Conservation (phyloP, 352 stramenopile genomes). For the Globisporangium abappressorium region DNA sequence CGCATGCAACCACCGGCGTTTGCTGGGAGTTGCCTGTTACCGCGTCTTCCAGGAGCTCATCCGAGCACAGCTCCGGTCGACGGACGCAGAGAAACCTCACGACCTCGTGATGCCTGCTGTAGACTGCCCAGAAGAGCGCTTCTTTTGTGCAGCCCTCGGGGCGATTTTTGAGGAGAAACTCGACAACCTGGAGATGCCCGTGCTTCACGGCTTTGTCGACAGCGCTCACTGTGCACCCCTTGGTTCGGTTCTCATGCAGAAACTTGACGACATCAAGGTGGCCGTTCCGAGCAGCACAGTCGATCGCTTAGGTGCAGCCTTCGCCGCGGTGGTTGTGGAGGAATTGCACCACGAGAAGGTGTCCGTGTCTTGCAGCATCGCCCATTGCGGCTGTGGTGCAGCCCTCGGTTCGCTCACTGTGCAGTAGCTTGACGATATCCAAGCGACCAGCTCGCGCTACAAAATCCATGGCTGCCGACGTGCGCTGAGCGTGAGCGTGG, state of each 20-base stretch:
- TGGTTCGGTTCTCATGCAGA: not conserved
- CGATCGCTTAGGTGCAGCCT: not conserved
- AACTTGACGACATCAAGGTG: constrained; percentile 1
- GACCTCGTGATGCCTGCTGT: not conserved
- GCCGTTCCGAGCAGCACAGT: not conserved
- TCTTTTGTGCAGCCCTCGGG: not conserved
- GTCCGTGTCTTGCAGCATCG: not conserved
- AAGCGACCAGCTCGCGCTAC: not conserved
- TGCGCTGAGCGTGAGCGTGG: not conserved
- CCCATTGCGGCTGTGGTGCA: not conserved
- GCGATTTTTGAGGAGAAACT: not conserved
- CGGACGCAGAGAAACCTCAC: not conserved
- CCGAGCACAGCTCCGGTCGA: not conserved
- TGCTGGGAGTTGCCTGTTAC: not conserved
- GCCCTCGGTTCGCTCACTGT: constrained; percentile 1
- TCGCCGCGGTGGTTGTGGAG: not conserved
- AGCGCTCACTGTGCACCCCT: constrained; percentile 1
- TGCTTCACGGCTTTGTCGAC: constrained; percentile 5
- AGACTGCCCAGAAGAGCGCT: not conserved
- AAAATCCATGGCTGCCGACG: not conserved
- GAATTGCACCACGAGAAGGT: not conserved
- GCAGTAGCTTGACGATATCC: constrained; percentile 4
- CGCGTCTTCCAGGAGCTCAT: not conserved
- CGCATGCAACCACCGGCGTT: not conserved
- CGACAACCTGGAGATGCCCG: not conserved